Evolutionary conservation across 768 basidiomycete species (phyloP).

Genomic region (Porpolomopsis calyptriformis): DNA sequence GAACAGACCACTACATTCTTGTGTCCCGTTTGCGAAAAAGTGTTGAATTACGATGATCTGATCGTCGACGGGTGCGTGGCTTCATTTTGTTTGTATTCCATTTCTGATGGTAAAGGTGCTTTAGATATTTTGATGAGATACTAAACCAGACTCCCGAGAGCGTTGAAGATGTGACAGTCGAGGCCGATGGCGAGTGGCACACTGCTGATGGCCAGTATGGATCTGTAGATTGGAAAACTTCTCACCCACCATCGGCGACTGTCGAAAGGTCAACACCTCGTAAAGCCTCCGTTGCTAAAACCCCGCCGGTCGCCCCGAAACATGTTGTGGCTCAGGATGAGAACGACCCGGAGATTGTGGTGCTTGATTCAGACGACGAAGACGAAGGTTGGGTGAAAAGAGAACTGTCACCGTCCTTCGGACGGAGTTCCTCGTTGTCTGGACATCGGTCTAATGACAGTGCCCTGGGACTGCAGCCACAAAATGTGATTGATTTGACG

Average conservation of each 20-base stretch:
- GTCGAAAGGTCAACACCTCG: slow-evolving; percentile 21
- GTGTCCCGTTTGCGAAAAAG: slow-evolving; percentile 87
- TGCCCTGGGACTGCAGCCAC: slow-evolving; percentile 21
- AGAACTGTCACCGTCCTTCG: slow-evolving; percentile 60
- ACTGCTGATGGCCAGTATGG: slow-evolving; percentile 79
- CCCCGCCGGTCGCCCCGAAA: slow-evolving; percentile 15
- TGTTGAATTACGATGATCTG: slow-evolving; percentile 67
- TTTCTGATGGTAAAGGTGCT: not conserved
- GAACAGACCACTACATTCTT: slow-evolving; percentile 93
- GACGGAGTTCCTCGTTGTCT: slow-evolving; percentile 30
- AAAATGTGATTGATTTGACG: slow-evolving; percentile 72
- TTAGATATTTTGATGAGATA: slow-evolving; percentile 82
- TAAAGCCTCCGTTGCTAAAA: slow-evolving; percentile 21
- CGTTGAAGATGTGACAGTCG: slow-evolving; percentile 88
- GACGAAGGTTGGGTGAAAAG: slow-evolving; percentile 67
- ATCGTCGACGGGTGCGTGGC: slow-evolving; percentile 78
- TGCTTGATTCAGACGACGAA: slow-evolving; percentile 71
- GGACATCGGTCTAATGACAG: slow-evolving; percentile 25
- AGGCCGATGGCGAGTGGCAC: slow-evolving; percentile 95
- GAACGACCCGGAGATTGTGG: slow-evolving; percentile 46
- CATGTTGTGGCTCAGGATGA: slow-evolving; percentile 26
- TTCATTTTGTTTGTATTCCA: not conserved
- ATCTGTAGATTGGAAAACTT: slow-evolving; percentile 57
- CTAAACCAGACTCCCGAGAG: slow-evolving; percentile 64
- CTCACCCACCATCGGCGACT: slow-evolving; percentile 32